phyloP scores from a whole-genome alignment of 148 eudicot genomes.

The Bassia scoparia region DNA sequence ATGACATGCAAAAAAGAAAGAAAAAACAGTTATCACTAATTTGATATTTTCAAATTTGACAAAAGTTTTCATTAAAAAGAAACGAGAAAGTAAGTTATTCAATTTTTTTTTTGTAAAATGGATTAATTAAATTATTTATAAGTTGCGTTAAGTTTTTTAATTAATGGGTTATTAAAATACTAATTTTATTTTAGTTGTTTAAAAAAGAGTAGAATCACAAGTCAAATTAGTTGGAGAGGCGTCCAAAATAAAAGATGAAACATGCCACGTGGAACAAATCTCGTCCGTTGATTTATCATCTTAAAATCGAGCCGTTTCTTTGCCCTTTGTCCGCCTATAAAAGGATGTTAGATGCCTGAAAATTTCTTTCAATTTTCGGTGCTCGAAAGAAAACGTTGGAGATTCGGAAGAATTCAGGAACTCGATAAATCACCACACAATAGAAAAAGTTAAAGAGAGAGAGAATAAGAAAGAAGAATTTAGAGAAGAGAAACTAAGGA shows the following conservation, averaged over 20 bases:
- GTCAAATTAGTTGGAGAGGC: neutral
- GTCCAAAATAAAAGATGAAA: slow-evolving; percentile 22
- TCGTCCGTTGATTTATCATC: slow-evolving; percentile 19
- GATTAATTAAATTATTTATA: too few relatives aligned
- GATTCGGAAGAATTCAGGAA: slow-evolving; percentile 1
- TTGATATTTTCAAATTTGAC: too few relatives aligned
- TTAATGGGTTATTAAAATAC: too few relatives aligned
- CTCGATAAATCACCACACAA: neutral
- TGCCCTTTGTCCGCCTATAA: slow-evolving; percentile 16
- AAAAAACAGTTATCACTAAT: too few relatives aligned
- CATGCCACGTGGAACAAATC: slow-evolving; percentile 25
- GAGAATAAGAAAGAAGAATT: neutral
- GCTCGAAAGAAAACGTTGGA: neutral
- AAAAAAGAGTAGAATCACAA: too few relatives aligned
- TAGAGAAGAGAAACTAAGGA: neutral
- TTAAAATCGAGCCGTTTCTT: slow-evolving; percentile 23
- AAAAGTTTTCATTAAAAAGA: too few relatives aligned
- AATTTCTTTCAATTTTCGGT: neutral
- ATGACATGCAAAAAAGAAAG: too few relatives aligned
- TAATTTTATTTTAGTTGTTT: too few relatives aligned
- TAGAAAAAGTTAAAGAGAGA: neutral
- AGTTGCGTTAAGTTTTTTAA: too few relatives aligned
- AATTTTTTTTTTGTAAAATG: too few relatives aligned
- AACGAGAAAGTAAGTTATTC: too few relatives aligned
- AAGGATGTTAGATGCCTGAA: neutral